A percentile compares a stretch with the other conserved stretches of the same genome.
Conservation (phyloP, 140 eudicot genomes). For the Cichorium intybus region DNA sequence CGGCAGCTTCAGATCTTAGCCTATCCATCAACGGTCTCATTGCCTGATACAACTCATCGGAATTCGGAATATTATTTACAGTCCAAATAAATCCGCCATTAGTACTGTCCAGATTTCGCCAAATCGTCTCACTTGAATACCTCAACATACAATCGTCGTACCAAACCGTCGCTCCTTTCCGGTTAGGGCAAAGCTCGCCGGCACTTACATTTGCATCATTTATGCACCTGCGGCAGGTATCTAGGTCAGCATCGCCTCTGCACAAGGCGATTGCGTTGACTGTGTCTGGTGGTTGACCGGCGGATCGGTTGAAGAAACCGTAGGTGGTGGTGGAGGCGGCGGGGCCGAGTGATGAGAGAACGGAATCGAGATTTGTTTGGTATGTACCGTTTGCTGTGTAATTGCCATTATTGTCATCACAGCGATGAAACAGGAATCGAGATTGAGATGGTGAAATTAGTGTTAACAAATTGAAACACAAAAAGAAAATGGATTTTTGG, state of each 20-base stretch:
- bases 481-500: slow-evolving; percentile 1
- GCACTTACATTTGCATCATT: not conserved
- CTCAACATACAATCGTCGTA: slow-evolving; percentile 45
- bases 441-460: slow-evolving; percentile 14
- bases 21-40: slow-evolving; percentile 20
- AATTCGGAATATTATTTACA: not conserved
- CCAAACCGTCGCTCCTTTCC: slow-evolving; percentile 29
- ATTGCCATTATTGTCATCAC: slow-evolving; percentile 21
- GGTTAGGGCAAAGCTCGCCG: slow-evolving; percentile 21
- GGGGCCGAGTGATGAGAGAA: slow-evolving; percentile 33
- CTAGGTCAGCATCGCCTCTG: slow-evolving; percentile 34
- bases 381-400: slow-evolving; percentile 39
- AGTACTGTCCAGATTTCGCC: not conserved
- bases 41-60: not conserved
- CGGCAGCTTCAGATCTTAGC: slow-evolving; percentile 18
- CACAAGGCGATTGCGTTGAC: slow-evolving; percentile 41
- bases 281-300: slow-evolving; percentile 34
- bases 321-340: slow-evolving; percentile 18
- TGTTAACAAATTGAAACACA: slow-evolving; percentile 18
- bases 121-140: slow-evolving; percentile 22
- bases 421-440: slow-evolving; percentile 12
- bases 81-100: not conserved
- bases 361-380: slow-evolving; percentile 38
- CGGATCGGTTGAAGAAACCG: slow-evolving; percentile 51
- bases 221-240: slow-evolving; percentile 36